phyloP scores from a whole-genome alignment of 371 early-diverging fungal genomes.

The Mucor saturninus region DNA sequence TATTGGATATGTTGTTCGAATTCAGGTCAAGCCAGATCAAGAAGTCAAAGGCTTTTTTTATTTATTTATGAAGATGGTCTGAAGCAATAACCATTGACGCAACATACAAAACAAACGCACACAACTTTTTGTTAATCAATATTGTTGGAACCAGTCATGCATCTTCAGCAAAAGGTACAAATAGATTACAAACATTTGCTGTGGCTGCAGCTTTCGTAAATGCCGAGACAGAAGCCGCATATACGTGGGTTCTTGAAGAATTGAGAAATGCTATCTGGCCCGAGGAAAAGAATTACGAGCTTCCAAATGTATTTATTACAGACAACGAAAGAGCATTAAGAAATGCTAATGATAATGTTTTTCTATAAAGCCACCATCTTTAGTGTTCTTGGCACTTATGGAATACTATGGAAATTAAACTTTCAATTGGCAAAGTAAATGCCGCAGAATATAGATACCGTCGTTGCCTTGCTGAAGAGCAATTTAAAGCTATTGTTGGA shows the following conservation, averaged over 20 bases:
- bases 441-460: too few relatives aligned
- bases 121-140: too few relatives aligned
- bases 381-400: neutral
- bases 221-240: neutral
- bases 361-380: neutral
- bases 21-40: neutral
- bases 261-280: constrained; percentile 2
- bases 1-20: neutral
- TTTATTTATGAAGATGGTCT: neutral
- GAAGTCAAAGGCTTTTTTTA: constrained; percentile 1
- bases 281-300: neutral
- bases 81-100: constrained; percentile 7
- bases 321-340: too few relatives aligned
- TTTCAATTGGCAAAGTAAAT: neutral
- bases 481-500: neutral
- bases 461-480: too few relatives aligned
- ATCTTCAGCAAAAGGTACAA: neutral
- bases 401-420: neutral
- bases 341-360: neutral
- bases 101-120: constrained; percentile 10
- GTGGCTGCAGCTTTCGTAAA: constrained; percentile 7
- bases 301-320: neutral
- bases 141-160: constrained; percentile 10
- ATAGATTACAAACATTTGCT: neutral
- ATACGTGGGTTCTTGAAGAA: constrained; percentile 5